Evolutionary conservation across 768 basidiomycete genomes (phyloP), one percentile per base, ranked within the genome.

Genomic region (Phanerochaete carnosa): DNA sequence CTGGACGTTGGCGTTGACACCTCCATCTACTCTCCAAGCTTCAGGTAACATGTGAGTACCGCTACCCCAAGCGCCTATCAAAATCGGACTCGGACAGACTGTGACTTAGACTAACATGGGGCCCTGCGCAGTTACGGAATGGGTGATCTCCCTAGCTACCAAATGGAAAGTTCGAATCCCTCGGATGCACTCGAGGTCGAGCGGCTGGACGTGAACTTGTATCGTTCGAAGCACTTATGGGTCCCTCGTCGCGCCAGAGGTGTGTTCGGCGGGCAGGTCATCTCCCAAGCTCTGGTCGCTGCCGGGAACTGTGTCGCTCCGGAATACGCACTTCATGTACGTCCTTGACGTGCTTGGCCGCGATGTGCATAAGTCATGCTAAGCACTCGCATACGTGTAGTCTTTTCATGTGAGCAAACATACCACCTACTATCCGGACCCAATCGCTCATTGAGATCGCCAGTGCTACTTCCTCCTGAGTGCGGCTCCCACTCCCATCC

Each of bases 231-330:
- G 67, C 85, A 83, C 0, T 76, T 94, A 1, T 87, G 81, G 77
- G 50, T 84, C n/a, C 91, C 89, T 0, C 64, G 72, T 8, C 74
- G 78, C 19, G 80, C 82, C 16, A 79, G 92, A 51, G 91, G 92
- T 16, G 91, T 92, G 15, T 94, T 91, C 66, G 92, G 93, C 62
- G 92, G 92, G 3, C 91, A 94, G 73, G 92, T 94, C 59, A 92
- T 95, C 64, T 92, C 89, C 37, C 92, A 94, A 68, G 93, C 92
- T 4, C 75, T 94, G 29, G 88, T 92, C 13, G 83, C 90, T 2
- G 92, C 92, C 1, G 92, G 90, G 15, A 87, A 86, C 61, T 85
- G 86, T 55, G 89, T 94, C 0, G 76, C 84, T 46, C 77, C 85
- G 12, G 78, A 74, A 16, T 91, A 82, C 71, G 82, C 80, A 26